These are phyloP conservation scores for Turritis glabra DNA, from an alignment of 345 rosid genomes.

Conservation along the genomic window DNA sequence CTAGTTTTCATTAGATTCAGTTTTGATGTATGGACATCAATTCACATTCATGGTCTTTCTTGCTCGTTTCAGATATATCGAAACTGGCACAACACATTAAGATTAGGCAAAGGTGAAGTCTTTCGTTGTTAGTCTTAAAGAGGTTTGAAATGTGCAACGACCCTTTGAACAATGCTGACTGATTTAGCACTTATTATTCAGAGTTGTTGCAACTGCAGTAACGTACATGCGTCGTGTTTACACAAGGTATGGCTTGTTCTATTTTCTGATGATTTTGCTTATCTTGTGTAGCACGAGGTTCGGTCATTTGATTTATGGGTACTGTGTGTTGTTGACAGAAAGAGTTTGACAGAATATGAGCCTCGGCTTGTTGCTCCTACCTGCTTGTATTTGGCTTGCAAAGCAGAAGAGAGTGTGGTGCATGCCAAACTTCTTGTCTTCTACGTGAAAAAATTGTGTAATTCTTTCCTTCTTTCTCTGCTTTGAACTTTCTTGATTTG, in stretches of 20 bases:
- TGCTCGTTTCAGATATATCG: conserved; percentile 58
- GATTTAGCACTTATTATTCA: conserved; percentile 41
- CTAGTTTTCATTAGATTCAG: neutral
- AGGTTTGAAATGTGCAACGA: neutral
- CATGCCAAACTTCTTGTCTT: conserved; percentile 80
- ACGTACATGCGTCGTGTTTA: conserved; percentile 96
- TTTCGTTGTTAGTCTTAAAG: conserved; percentile 6
- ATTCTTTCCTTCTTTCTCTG: conserved; percentile 25
- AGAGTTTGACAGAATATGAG: conserved; percentile 87
- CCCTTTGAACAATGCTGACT: conserved; percentile 22
- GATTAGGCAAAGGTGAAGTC: conserved; percentile 89
- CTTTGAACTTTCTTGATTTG: conserved; percentile 1
- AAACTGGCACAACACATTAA: conserved; percentile 80
- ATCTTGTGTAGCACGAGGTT: neutral
- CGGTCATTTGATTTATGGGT: neutral
- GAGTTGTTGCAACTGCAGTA: conserved; percentile 93
- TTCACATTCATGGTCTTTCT: conserved; percentile 10
- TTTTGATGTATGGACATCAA: conserved; percentile 18
- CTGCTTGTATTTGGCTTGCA: conserved; percentile 95
- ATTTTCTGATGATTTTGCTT: neutral
- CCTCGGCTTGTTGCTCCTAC: conserved; percentile 94
- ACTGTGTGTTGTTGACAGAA: conserved; percentile 49
- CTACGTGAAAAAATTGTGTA: conserved; percentile 69
- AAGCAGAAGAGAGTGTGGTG: conserved; percentile 97
- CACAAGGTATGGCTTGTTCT: conserved; percentile 54